These are phyloP conservation scores for Trypanosoma vivax DNA, from an alignment of 208 protist genomes.

Conservation along the genomic window DNA sequence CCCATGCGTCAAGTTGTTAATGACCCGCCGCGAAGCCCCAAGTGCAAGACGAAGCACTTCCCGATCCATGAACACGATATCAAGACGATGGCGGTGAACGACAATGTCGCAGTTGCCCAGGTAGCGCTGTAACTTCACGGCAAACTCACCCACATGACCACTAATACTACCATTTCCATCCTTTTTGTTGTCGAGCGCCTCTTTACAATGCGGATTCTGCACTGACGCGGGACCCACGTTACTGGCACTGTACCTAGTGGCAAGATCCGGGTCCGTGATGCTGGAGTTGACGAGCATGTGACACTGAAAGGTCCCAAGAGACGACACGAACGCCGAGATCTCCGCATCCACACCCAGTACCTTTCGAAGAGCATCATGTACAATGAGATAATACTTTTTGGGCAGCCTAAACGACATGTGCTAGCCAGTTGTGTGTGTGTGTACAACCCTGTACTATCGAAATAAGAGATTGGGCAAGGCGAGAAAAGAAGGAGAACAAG, in stretches of 20 bases:
- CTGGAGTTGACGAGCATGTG: constrained; percentile 80
- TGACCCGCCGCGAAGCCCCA: constrained; percentile 29
- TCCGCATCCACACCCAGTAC: constrained; percentile 29
- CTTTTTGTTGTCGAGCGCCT: too few relatives aligned
- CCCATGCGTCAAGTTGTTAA: constrained; percentile 16
- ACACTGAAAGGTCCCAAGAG: constrained; percentile 63
- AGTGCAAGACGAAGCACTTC: constrained; percentile 64
- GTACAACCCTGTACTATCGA: too few relatives aligned
- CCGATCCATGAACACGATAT: constrained; percentile 63
- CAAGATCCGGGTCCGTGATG: constrained; percentile 34
- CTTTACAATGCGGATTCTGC: too few relatives aligned
- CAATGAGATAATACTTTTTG: constrained; percentile 63
- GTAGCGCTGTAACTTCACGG: constrained; percentile 38
- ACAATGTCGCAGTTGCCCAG: constrained; percentile 54
- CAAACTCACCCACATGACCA: constrained; percentile 34
- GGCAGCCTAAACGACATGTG: constrained; percentile 26
- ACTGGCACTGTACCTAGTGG: not conserved
- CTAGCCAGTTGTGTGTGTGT: too few relatives aligned
- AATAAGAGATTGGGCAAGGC: too few relatives aligned
- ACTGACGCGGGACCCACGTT: constrained; percentile 3
- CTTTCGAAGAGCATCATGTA: constrained; percentile 72
- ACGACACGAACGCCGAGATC: constrained; percentile 73
- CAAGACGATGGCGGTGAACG: constrained; percentile 43
- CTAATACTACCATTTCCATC: not conserved
- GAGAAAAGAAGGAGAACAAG: too few relatives aligned